These are phyloP conservation scores for Glomus cerebriforme DNA, from an alignment of 192 early-diverging fungal genomes.

Conservation along the genomic window DNA sequence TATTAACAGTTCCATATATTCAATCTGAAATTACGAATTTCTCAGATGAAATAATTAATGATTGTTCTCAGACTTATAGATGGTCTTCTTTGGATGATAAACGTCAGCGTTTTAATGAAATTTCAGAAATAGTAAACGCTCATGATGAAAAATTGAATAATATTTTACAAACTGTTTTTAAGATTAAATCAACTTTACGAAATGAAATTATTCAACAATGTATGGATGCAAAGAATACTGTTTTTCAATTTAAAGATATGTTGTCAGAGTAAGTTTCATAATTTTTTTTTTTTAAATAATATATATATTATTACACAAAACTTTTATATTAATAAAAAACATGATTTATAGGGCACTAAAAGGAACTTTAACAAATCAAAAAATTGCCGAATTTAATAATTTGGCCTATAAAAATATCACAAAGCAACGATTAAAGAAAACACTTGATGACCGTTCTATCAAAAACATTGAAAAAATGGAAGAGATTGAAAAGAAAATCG, in stretches of 20 bases:
- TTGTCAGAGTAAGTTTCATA: conserved; percentile 24
- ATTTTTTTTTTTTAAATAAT: background rate
- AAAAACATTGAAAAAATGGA: conserved; percentile 43
- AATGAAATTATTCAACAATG: conserved; percentile 23
- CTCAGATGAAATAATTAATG: conserved; percentile 24
- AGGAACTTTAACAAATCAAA: conserved; percentile 42
- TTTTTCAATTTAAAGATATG: conserved; percentile 20
- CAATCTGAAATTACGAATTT: conserved; percentile 30
- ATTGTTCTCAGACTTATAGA: too few relatives aligned
- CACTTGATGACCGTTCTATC: conserved; percentile 38
- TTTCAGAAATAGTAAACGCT: background rate
- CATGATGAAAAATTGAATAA: conserved; percentile 27
- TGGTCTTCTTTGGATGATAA: too few relatives aligned
- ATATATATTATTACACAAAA: background rate
- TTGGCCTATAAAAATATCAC: conserved; percentile 46
- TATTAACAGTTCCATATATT: conserved; percentile 16
- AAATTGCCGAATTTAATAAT: conserved; percentile 44
- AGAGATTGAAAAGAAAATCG: conserved; percentile 41
- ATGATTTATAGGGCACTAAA: conserved; percentile 21
- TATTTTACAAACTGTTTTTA: conserved; percentile 21
- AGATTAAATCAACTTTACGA: background rate
- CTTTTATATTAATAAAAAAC: too few relatives aligned
- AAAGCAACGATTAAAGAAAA: conserved; percentile 40
- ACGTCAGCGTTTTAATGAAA: conserved; percentile 4
- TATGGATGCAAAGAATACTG: background rate